Evolutionary conservation across 2,329 filamentous ascomycete genomes (phyloP).

Genomic region (Cercospora canescens): DNA sequence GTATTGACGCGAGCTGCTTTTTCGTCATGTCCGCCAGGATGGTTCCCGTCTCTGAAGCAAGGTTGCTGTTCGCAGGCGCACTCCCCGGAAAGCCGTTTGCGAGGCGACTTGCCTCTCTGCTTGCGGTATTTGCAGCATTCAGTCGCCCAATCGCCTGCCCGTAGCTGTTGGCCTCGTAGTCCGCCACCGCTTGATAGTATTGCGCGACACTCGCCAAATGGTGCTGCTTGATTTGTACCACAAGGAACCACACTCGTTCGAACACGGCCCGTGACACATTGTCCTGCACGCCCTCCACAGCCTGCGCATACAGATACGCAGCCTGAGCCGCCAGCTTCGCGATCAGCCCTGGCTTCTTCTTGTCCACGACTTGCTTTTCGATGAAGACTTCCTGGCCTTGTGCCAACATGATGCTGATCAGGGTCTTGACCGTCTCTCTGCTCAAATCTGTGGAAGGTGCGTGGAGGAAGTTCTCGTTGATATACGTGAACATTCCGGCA

Average conservation of each 20-base stretch:
- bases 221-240: constrained; percentile 79
- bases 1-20: constrained; percentile 75
- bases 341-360: constrained; percentile 87
- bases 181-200: constrained; percentile 89
- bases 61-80: constrained; percentile 77
- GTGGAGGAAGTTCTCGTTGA: constrained; percentile 99
- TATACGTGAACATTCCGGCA: constrained; percentile 99
- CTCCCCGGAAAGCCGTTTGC: constrained; percentile 79
- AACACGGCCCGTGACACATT: constrained; percentile 90
- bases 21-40: constrained; percentile 79
- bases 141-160: constrained; percentile 82
- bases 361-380: constrained; percentile 90
- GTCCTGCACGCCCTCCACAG: constrained; percentile 85
- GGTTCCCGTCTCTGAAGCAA: constrained; percentile 74
- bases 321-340: constrained; percentile 93
- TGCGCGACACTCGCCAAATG: constrained; percentile 84
- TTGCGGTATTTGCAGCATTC: constrained; percentile 74
- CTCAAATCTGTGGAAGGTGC: constrained; percentile 95
- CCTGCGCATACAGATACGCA: constrained; percentile 82
- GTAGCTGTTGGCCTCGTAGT: constrained; percentile 85
- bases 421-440: constrained; percentile 89
- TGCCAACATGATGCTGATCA: constrained; percentile 90
- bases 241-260: constrained; percentile 86
- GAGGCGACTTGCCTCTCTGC: constrained; percentile 73
- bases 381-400: constrained; percentile 97